These are phyloP conservation scores for Candida nanaspora DNA, from an alignment of 805 yeast species.

Conservation along the genomic window DNA sequence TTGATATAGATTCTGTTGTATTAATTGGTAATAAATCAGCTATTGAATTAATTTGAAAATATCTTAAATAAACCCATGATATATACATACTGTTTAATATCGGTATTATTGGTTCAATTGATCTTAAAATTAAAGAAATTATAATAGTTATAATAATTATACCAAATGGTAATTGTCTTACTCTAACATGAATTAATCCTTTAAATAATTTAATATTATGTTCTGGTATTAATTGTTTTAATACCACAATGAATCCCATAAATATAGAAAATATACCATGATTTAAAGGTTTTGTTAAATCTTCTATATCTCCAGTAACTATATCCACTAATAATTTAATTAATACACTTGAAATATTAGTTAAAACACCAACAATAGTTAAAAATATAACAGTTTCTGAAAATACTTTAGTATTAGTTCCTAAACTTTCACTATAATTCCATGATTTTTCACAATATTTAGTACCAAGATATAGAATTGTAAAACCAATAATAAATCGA, in stretches of 20 bases:
- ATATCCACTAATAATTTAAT: conserved; percentile 26
- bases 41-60: conserved; percentile 48
- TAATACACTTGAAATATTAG: conserved; percentile 48
- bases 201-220: conserved; percentile 43
- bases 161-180: conserved; percentile 57
- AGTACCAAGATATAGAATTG: conserved; percentile 31
- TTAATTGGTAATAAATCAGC: conserved; percentile 21
- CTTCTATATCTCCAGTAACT: conserved; percentile 27
- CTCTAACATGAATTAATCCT: conserved; percentile 31
- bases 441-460: conserved; percentile 46
- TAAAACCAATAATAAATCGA: conserved; percentile 33
- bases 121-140: conserved; percentile 18
- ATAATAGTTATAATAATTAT: conserved; percentile 22
- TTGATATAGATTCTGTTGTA: conserved; percentile 1
- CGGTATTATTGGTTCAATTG: conserved; percentile 50
- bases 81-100: conserved; percentile 51
- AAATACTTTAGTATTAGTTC: conserved; percentile 10
- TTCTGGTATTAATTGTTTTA: conserved; percentile 53
- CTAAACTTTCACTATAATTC: conserved; percentile 19
- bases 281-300: conserved; percentile 39
- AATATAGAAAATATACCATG: conserved; percentile 43
- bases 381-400: conserved; percentile 44
- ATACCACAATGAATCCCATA: conserved; percentile 48
- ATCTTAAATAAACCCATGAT: conserved; percentile 74
- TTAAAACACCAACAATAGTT: conserved; percentile 43